Base-by-base conservation (phyloP, 306 rosid genomes). In the Citrullus amarus region DNA sequence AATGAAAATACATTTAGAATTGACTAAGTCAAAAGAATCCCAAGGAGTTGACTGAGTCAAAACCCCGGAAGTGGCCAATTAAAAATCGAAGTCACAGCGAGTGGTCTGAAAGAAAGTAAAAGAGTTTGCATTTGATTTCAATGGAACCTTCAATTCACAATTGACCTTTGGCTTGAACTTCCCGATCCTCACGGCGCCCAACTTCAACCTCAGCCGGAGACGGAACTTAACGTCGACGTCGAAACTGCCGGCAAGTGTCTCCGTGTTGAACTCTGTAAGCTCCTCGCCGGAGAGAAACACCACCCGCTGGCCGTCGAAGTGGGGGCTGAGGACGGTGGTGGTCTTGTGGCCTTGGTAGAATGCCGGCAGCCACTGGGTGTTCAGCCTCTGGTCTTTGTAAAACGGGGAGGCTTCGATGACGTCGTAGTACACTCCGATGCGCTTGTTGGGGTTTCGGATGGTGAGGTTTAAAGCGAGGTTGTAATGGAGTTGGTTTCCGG, bases 111-210 rank as follows among this genome's bases (percentile, higher is more conserved):
- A 93, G 6, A 93, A 67, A 71, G 53, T 32, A 9, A 11, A 66
- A 0, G 82, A 71, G 5, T 0, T 78, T 57, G 88, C 84, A 20
- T 78, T 72, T 6, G 79, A 6, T 6, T 58, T 55, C 62, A 90
- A 32, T 7, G 97, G 98, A 80, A 93, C 78, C 28, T 70, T 80
- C 81, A 93, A 66, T 28, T 82, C 90, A 56, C 98, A 93, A 0
- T 77, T 36, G 20, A 91, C 28, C 83, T 79, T 88, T 5, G 97
- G 96, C 84, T 84, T 91, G 3, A 89, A 68, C 63, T 68, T 84
- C 51, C 85, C 83, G 0, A 83, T 73, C 85, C 83, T 91, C 78
- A 91, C 6, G 16, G 2, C 69, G 0, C 91, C 91, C 32, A 89
- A 28, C 80, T 90, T 91, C 80, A 90, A 84, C 81, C 76, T 71